A percentile compares a stretch with the other conserved stretches of the same genome.
Conservation (phyloP, 257 asterid species). For the Scutellaria baicalensis region DNA sequence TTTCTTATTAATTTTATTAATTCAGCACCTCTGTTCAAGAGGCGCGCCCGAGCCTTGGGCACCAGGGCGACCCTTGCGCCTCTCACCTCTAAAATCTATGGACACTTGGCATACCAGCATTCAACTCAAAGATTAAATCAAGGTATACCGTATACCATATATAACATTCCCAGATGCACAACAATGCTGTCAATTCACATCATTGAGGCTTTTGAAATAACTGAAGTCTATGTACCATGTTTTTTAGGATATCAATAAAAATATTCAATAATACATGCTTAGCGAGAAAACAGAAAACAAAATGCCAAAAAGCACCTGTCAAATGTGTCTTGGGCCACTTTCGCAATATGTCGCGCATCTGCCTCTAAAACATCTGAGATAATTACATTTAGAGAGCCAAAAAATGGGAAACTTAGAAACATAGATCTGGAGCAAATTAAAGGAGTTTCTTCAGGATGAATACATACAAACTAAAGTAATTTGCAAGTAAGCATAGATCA, state of each 20-base stretch:
- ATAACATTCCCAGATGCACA: not conserved
- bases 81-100: too few species aligned
- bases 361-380: constrained; percentile 48
- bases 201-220: not conserved
- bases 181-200: not conserved
- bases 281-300: not conserved
- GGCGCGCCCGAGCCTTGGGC: too few species aligned
- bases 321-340: constrained; percentile 44
- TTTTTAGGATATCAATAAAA: not conserved
- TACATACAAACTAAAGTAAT: not conserved
- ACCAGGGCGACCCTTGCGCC: too few species aligned
- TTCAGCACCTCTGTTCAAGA: too few species aligned
- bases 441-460: not conserved
- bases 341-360: constrained; percentile 48
- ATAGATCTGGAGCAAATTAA: not conserved
- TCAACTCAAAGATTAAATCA: not conserved
- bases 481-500: constrained; percentile 2
- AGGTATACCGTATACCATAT: not conserved
- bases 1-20: too few species aligned
- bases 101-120: not conserved
- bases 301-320: constrained; percentile 34
- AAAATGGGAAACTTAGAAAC: not conserved
- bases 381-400: constrained; percentile 12
- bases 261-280: not conserved
- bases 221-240: not conserved